phyloP scores from a whole-genome alignment of 352 stramenopile species.

The Globisporangium acanthophoron region DNA sequence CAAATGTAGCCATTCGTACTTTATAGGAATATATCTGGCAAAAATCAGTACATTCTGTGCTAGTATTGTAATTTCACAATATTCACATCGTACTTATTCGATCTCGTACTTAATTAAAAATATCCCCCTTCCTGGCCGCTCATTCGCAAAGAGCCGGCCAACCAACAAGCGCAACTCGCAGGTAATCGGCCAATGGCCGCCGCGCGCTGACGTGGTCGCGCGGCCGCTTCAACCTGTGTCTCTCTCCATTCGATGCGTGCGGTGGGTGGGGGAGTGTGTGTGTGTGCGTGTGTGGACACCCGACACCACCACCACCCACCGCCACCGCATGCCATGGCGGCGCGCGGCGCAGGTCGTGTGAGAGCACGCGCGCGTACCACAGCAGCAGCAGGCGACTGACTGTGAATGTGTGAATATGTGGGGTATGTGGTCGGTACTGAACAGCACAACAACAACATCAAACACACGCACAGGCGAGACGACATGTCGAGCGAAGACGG shows the following conservation, averaged over 20 bases:
- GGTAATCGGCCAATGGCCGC: background rate
- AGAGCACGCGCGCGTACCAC: no score
- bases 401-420: no score
- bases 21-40: background rate
- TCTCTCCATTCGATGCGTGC: background rate
- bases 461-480: background rate
- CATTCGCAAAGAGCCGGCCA: background rate
- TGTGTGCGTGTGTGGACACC: no score
- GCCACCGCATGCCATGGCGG: no score
- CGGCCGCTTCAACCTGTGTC: background rate
- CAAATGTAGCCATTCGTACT: background rate
- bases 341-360: no score
- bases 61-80: background rate
- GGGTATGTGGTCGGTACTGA: background rate
- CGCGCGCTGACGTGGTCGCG: background rate
- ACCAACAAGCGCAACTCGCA: background rate
- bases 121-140: background rate
- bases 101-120: background rate
- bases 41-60: background rate
- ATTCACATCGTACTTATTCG: no score
- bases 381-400: no score
- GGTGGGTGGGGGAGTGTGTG: no score
- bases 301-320: no score
- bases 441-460: background rate
- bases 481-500: slow-evolving; percentile 50